Conservation (phyloP, 169 alveolate species). For the Plasmodium gallinaceum region DNA sequence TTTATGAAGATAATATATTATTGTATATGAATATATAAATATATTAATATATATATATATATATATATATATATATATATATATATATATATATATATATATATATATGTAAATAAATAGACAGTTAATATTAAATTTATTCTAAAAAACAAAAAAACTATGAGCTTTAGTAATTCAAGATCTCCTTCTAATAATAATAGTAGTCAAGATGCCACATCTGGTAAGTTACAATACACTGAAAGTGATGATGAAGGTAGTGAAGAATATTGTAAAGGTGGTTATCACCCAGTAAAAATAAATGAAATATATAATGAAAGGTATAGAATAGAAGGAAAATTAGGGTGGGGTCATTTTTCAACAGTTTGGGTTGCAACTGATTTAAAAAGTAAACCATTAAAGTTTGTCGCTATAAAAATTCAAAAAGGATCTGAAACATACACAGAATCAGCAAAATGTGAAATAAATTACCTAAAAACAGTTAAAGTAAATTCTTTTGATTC, state of each 20-base stretch:
- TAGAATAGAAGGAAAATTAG: constrained; percentile 97
- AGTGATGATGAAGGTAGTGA: constrained; percentile 77
- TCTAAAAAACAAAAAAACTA: constrained; percentile 10
- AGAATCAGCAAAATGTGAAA: constrained; percentile 99
- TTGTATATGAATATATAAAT: neutral
- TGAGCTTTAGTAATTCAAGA: constrained; percentile 58
- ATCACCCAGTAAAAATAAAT: constrained; percentile 96
- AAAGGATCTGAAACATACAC: constrained; percentile 96
- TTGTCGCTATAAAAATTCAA: constrained; percentile 98
- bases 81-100: constrained; percentile 29
- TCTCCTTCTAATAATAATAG: constrained; percentile 52
- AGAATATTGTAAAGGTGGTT: constrained; percentile 89
- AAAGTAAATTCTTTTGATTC: constrained; percentile 82
- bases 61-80: constrained; percentile 3
- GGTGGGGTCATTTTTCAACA: constrained; percentile 99
- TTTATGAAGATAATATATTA: constrained; percentile 1
- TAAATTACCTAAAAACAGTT: constrained; percentile 93
- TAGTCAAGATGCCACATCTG: constrained; percentile 70
- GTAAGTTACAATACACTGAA: constrained; percentile 69
- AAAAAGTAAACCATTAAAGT: constrained; percentile 87
- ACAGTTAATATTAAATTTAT: neutral
- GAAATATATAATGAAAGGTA: constrained; percentile 95
- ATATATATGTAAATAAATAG: constrained; percentile 3
- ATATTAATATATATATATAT: neutral
- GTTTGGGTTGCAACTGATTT: constrained; percentile 99